Evolutionary conservation across 2,329 filamentous ascomycete genomes (phyloP), one percentile per base, ranked within the genome.

Genomic region (Tolypocladium ovalisporum): DNA sequence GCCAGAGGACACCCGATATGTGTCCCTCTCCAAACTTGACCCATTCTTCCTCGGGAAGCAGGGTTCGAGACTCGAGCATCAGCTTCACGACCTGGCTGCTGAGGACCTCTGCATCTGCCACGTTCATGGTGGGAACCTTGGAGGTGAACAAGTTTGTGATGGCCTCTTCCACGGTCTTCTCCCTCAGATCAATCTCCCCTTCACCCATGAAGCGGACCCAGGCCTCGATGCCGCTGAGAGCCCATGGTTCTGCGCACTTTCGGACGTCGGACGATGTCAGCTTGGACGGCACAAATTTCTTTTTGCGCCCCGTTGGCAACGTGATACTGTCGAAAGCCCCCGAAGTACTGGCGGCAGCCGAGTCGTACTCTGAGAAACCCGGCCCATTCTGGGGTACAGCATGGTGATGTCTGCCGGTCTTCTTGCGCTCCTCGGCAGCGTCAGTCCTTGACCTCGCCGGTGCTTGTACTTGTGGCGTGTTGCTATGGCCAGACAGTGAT

Each of bases 111-210:
- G 94, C 94, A 76, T 99, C 95, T 7, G 93, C 92, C 47, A 94
- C 93, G 65, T 99, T 97, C 90, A 99, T 97, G 0, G 91, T 99
- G 0, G 94, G 92, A 0, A 99, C 91, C 71, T 97, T 97, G 73
- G 89, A 83, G 1, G 90, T 96, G 70, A 99, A 97, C 8, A 99
- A 77, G 35, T 86, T 88, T 47, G 96, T 86, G 47, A 99, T 79
- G 2, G 90, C 92, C 63, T 97, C 92, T 58, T 90, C 87, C 55
- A 99, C 85, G 1, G 88, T 86, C 66, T 90, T 89, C 67, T 88
- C 84, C 68, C 88, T 91, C 52, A 99, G 75, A 70, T 99, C 91
- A 13, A 87, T 85, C 67, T 97, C 93, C 42, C 93, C 92, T 64
- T 97, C 92, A 13, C 90, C 90, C 82, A 97, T 87, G 57, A 88